A percentile compares a stretch with the other conserved stretches of the same genome.
phyloP scores from a whole-genome alignment of 495 filamentous ascomycete genomes.

The Astrothelium subdiscretum region DNA sequence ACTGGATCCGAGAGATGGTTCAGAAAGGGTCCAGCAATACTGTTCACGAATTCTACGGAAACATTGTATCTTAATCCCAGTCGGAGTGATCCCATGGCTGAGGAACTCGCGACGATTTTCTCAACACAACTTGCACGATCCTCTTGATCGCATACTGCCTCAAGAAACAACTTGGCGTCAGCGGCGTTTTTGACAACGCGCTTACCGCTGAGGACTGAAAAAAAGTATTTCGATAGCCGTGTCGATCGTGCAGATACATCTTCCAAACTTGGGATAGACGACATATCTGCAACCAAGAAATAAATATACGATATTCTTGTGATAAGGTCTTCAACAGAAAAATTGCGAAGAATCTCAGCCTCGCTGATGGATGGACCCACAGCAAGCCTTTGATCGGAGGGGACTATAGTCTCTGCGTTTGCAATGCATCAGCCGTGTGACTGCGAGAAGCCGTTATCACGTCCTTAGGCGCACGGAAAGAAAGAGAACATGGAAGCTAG shows the following conservation, averaged over 20 bases:
- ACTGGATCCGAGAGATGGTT: slow-evolving; percentile 21
- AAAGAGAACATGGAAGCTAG: not conserved
- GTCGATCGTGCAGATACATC: not conserved
- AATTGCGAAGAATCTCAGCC: no score
- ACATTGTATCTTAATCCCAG: slow-evolving; percentile 38
- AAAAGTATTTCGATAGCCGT: not conserved
- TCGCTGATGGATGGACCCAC: no score
- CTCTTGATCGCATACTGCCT: slow-evolving; percentile 41
- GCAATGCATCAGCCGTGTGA: not conserved
- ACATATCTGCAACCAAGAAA: not conserved
- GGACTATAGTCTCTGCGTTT: no score
- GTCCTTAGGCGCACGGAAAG: not conserved
- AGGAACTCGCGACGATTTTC: slow-evolving; percentile 38
- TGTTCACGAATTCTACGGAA: slow-evolving; percentile 41
- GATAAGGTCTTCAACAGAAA: no score
- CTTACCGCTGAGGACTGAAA: slow-evolving; percentile 25
- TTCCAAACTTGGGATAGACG: not conserved
- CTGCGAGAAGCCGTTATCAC: not conserved
- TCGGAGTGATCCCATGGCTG: slow-evolving; percentile 38
- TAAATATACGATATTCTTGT: not conserved
- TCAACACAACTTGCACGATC: slow-evolving; percentile 43
- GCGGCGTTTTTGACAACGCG: slow-evolving; percentile 19
- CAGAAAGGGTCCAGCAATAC: slow-evolving; percentile 5
- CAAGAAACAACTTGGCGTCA: slow-evolving; percentile 49
- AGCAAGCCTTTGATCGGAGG: no score